Percentiles rank a stretch among this genome's conserved stretches.
phyloP scores from a whole-genome alignment of 140 eudicot genomes.

The Oenanthe javanica region DNA sequence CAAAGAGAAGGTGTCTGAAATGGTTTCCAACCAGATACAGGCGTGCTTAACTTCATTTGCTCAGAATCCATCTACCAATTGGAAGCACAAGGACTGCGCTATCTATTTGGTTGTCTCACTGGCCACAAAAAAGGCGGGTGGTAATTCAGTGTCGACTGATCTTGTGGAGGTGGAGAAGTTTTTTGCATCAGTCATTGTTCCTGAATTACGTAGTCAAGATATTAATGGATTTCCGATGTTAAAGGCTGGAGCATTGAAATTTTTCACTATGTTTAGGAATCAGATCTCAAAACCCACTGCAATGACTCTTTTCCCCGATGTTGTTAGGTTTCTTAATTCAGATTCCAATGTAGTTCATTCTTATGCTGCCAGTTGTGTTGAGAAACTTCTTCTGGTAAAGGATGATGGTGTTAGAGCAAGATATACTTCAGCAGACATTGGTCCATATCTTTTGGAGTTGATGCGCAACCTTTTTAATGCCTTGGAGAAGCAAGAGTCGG shows the following conservation, averaged over 20 bases:
- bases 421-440: conserved; percentile 57
- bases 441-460: conserved; percentile 53
- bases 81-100: conserved; percentile 92
- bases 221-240: conserved; percentile 72
- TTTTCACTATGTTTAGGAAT: conserved; percentile 61
- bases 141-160: conserved; percentile 64
- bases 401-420: conserved; percentile 74
- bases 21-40: conserved; percentile 58
- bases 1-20: conserved; percentile 56
- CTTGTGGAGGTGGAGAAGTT: conserved; percentile 70
- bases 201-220: conserved; percentile 70
- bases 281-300: conserved; percentile 57
- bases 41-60: conserved; percentile 50
- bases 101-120: conserved; percentile 79
- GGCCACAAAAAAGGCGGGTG: conserved; percentile 63
- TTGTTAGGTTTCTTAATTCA: conserved; percentile 55
- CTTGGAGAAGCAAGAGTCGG: conserved; percentile 72
- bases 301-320: conserved; percentile 67
- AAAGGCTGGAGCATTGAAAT: conserved; percentile 88
- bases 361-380: conserved; percentile 89
- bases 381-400: conserved; percentile 75
- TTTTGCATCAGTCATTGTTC: conserved; percentile 66
- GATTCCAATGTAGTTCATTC: conserved; percentile 90
- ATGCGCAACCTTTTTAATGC: conserved; percentile 85
- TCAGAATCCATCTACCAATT: conserved; percentile 56